A percentile compares a stretch with the other conserved stretches of the same genome.
Conservation (phyloP, 2,329 filamentous ascomycete species). For the Calonectria pseudoturangicola region DNA sequence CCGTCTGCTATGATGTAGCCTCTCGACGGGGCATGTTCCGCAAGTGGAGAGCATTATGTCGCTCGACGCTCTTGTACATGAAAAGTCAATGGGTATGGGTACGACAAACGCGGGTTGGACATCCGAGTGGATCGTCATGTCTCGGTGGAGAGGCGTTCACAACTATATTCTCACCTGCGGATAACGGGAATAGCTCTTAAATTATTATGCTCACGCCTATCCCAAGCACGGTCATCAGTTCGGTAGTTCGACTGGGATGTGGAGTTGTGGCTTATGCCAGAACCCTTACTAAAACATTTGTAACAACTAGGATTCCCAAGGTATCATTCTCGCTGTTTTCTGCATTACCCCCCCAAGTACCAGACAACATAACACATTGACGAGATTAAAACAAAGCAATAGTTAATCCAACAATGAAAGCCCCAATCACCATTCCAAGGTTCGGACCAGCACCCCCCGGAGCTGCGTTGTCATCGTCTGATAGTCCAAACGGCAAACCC, state of each 20-base stretch:
- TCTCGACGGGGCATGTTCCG: constrained; percentile 16
- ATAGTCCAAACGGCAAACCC: constrained; percentile 71
- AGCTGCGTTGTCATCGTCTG: constrained; percentile 58
- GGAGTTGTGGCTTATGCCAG: constrained; percentile 22
- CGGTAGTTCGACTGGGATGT: constrained; percentile 23
- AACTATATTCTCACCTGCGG: constrained; percentile 22
- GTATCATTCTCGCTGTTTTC: constrained; percentile 23
- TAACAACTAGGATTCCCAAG: constrained; percentile 20
- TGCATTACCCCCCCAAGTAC: background rate
- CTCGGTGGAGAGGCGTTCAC: constrained; percentile 23
- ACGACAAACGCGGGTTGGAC: background rate
- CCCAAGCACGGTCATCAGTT: background rate
- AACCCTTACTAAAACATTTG: constrained; percentile 25
- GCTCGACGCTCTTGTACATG: constrained; percentile 6
- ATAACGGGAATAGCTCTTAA: constrained; percentile 20
- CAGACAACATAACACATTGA: constrained; percentile 1
- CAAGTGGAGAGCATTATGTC: constrained; percentile 27
- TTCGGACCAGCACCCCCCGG: constrained; percentile 47
- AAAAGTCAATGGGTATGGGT: background rate
- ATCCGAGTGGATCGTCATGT: constrained; percentile 24
- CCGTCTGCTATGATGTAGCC: constrained; percentile 19
- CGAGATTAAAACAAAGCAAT: constrained; percentile 48
- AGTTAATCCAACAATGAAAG: constrained; percentile 46
- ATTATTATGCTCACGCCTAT: constrained; percentile 1
- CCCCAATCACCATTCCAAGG: constrained; percentile 45